Evolutionary conservation across 2,329 filamentous ascomycete species (phyloP), one percentile per base, ranked within the genome.

Genomic region (Pseudocercospora pini-densiflorae): DNA sequence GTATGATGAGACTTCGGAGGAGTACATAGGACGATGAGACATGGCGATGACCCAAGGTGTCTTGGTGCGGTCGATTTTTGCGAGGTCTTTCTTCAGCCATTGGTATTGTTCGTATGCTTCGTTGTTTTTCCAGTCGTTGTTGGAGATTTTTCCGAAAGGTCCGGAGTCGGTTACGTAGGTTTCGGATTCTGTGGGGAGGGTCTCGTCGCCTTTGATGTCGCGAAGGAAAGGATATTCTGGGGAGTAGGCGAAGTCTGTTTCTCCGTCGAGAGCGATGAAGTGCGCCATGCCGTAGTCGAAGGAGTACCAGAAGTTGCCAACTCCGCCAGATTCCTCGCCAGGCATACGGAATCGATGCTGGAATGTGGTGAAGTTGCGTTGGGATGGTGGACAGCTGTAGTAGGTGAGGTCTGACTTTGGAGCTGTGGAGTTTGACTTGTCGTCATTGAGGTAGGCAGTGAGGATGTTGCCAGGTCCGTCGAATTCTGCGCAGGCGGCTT

Each of bases 251-350:
- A 81, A 85, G 72, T 86, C 84, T 43, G 84, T 86, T 72, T 85
- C 84, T 19, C 77, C 79, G 58, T 85, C 77, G 29, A 86, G 74
- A 19, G 80, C 75, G 67, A 85, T 75, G 65, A 85, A 85, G 71
- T 86, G 84, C 1, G 81, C 83, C n/a, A 85, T 76, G 24, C 84
- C 84, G 68, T 85, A 85, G 76, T 86, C 83, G 70, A 85, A 86
- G 1, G 81, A 84, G 75, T 86, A 85, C 84, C 84, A 85, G 71
- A 85, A 83, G 78, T 85, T 85, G 61, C 81, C 78, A 9, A 84
- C 81, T 36, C 84, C 84, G 3, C 81, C 81, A 9, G 77, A 78
- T 69, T 85, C 82, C 0, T 70, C 66, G 24, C 84, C 84, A 0
- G 83, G 82, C 81, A 85, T 85, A 61, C 80, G 79, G 79, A 85